Percentiles rank a stretch among this genome's conserved stretches.
These are phyloP conservation scores for Globisporangium nunn DNA, from an alignment of 352 stramenopile genomes.

Conservation along the genomic window DNA sequence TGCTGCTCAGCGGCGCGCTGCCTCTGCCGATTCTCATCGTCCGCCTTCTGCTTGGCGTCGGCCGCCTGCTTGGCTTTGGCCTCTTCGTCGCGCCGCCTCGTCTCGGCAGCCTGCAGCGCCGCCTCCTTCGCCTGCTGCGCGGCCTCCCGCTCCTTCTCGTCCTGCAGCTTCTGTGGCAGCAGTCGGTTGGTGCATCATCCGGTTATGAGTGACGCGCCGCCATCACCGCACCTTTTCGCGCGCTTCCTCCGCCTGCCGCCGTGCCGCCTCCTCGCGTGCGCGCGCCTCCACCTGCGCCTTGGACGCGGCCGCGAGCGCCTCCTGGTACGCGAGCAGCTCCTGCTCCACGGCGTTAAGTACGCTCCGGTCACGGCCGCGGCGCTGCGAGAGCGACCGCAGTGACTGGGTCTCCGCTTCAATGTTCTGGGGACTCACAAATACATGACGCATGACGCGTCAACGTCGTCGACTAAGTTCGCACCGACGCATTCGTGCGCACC, in stretches of 20 bases:
- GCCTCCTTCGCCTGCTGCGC: constrained; percentile 19
- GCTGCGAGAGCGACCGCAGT: constrained; percentile 29
- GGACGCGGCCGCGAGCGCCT: constrained; percentile 21
- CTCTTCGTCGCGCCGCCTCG: constrained; percentile 15
- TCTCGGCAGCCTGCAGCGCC: constrained; percentile 10
- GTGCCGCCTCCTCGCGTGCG: constrained; percentile 26
- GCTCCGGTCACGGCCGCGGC: constrained; percentile 28
- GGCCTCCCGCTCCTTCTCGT: constrained; percentile 25
- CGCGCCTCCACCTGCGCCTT: constrained; percentile 25
- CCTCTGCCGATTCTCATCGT: constrained; percentile 16
- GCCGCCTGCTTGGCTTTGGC: constrained; percentile 19
- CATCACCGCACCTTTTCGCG: constrained; percentile 23
- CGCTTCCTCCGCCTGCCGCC: constrained; percentile 21
- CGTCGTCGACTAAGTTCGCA: too few species aligned
- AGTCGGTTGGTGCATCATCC: neutral
- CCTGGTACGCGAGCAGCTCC: constrained; percentile 38
- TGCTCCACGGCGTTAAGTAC: constrained; percentile 39
- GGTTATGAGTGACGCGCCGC: neutral
- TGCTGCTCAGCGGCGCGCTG: constrained; percentile 28
- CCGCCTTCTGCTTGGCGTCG: constrained; percentile 19
- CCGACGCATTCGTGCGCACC: constrained; percentile 1
- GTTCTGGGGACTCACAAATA: neutral
- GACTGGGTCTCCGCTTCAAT: constrained; percentile 28
- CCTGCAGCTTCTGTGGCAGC: constrained; percentile 13
- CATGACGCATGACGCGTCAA: neutral